A percentile compares a stretch with the other conserved stretches of the same genome.
These are phyloP conservation scores for Phytopythium vexans DNA, from an alignment of 352 stramenopile genomes.

Conservation along the genomic window DNA sequence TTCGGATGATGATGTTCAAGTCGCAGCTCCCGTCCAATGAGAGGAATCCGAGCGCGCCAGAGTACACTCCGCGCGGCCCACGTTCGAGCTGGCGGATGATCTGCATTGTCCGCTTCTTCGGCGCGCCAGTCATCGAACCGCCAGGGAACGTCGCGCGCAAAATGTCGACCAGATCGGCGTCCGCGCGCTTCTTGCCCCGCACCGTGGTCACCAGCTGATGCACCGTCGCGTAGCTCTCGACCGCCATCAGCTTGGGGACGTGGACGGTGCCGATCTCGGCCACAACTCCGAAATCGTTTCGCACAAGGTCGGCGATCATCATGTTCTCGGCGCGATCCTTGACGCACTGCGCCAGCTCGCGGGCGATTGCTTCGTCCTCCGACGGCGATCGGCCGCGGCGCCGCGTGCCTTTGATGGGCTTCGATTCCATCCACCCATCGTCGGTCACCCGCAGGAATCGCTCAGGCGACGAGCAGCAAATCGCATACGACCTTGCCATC, in stretches of 20 bases:
- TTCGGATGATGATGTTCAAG: conserved; percentile 98
- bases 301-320: conserved; percentile 97
- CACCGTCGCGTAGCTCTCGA: conserved; percentile 96
- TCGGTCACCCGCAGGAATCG: conserved; percentile 86
- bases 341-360: conserved; percentile 75
- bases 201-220: conserved; percentile 98
- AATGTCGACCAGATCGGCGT: conserved; percentile 85
- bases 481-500: conserved; percentile 62
- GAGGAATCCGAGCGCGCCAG: conserved; percentile 94
- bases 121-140: conserved; percentile 97
- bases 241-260: conserved; percentile 92
- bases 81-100: conserved; percentile 93
- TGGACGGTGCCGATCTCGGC: conserved; percentile 90
- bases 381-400: conserved; percentile 35
- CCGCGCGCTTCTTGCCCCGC: conserved; percentile 53
- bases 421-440: conserved; percentile 91
- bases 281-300: conserved; percentile 95
- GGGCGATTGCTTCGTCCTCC: conserved; percentile 60
- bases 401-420: conserved; percentile 97
- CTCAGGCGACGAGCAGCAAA: conserved; percentile 96
- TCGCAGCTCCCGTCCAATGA: conserved; percentile 94
- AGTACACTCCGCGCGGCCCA: conserved; percentile 92
- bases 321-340: conserved; percentile 97
- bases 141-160: conserved; percentile 95
- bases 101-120: conserved; percentile 96